These are phyloP conservation scores for Exobasidium rhododendri DNA, from an alignment of 1,284 basidiomycete genomes.

Conservation along the genomic window DNA sequence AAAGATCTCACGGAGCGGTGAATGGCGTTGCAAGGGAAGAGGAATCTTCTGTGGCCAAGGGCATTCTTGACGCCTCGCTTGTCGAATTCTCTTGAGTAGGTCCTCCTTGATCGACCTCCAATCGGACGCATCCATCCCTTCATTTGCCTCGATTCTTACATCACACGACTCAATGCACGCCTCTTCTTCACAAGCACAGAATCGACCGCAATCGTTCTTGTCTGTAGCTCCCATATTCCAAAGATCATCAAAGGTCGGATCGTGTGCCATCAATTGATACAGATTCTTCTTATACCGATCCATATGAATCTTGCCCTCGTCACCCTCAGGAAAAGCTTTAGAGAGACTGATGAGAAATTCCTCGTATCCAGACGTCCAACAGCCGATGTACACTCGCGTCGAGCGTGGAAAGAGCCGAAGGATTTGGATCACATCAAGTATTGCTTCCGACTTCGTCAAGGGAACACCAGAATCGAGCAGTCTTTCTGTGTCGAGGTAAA, in stretches of 20 bases:
- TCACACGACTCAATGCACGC: not conserved
- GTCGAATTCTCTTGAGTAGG: not conserved
- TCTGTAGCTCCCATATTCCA: not conserved
- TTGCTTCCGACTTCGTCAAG: slow-evolving; percentile 44
- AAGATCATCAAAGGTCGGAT: not conserved
- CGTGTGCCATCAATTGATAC: not conserved
- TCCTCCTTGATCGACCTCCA: not conserved
- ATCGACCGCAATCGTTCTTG: slow-evolving; percentile 1
- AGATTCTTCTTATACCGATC: slow-evolving; percentile 16
- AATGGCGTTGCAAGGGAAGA: slow-evolving; percentile 12
- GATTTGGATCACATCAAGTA: slow-evolving; percentile 67
- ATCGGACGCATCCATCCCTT: not conserved
- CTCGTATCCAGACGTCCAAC: slow-evolving; percentile 71
- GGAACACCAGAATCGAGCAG: slow-evolving; percentile 56
- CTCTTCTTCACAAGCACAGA: not conserved
- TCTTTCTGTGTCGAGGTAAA: slow-evolving; percentile 75
- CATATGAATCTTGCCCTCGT: slow-evolving; percentile 13
- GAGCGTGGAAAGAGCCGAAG: slow-evolving; percentile 58
- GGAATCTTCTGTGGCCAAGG: not conserved
- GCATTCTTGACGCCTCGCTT: not conserved
- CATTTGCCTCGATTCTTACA: slow-evolving; percentile 1
- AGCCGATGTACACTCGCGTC: slow-evolving; percentile 79
- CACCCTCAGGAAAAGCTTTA: slow-evolving; percentile 6
- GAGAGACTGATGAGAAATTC: slow-evolving; percentile 3
- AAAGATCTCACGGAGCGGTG: slow-evolving; percentile 13